A percentile compares a stretch with the other conserved stretches of the same genome.
Conservation (phyloP, 805 yeast genomes). For the Yarrowia porcina region DNA sequence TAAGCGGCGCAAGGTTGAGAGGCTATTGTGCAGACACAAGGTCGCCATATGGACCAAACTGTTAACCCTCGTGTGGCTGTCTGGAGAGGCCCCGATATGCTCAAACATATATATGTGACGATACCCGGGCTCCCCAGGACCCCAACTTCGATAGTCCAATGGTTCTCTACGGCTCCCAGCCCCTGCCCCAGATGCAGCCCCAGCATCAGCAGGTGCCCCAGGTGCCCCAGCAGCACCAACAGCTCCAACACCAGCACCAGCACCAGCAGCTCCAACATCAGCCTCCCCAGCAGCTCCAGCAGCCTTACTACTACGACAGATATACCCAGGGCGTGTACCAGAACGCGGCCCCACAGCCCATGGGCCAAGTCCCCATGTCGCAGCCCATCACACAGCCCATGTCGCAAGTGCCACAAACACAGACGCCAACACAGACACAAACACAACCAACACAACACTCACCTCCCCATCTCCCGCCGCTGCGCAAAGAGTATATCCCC, state of each 20-base stretch:
- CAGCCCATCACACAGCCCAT: too few species aligned
- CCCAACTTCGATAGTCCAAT: not conserved
- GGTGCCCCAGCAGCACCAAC: not conserved
- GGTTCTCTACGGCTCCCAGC: not conserved
- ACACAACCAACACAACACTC: not conserved
- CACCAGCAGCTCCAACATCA: not conserved
- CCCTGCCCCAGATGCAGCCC: not conserved
- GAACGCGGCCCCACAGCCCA: too few species aligned
- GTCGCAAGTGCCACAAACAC: too few species aligned
- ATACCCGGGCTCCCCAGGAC: not conserved
- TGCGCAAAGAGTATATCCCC: not conserved
- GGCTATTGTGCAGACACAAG: not conserved
- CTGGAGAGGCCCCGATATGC: not conserved
- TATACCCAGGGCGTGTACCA: not conserved
- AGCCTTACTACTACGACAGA: slow-evolving; percentile 9
- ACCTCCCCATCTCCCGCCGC: not conserved
- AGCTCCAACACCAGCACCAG: not conserved
- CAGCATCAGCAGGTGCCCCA: not conserved
- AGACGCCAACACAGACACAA: not conserved
- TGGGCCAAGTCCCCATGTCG: too few species aligned
- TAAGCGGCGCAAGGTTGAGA: not conserved
- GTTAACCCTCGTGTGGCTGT: slow-evolving; percentile 14
- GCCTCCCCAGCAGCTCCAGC: not conserved
- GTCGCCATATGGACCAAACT: not conserved
- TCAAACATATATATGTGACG: not conserved